These are phyloP conservation scores for Debaryomycetaceae sp. DNA, from an alignment of 1,139 yeast species.

Conservation along the genomic window DNA sequence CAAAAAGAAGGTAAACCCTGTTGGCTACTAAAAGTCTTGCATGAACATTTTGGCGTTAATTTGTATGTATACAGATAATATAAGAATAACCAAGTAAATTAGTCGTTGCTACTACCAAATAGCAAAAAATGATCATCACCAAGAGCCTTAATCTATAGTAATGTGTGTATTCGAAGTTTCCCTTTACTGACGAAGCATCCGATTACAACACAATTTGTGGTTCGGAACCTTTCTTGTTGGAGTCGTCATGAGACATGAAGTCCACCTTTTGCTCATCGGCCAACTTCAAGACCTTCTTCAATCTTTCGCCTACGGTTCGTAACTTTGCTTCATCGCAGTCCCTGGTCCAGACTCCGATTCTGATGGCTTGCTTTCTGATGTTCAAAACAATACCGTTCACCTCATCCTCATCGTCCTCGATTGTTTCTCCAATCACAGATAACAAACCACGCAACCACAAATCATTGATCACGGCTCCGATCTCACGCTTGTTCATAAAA, in stretches of 20 bases:
- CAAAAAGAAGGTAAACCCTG: constrained; percentile 36
- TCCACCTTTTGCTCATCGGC: constrained; percentile 69
- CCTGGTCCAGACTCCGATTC: constrained; percentile 92
- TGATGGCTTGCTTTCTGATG: constrained; percentile 77
- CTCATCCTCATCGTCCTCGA: constrained; percentile 83
- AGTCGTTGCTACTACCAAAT: neutral
- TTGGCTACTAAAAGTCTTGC: constrained; percentile 23
- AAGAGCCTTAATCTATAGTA: neutral
- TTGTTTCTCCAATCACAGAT: constrained; percentile 93
- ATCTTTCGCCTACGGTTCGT: constrained; percentile 74
- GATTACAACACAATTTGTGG: constrained; percentile 38
- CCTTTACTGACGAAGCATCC: neutral
- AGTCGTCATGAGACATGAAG: constrained; percentile 64
- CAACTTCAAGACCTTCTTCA: constrained; percentile 75
- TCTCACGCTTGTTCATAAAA: constrained; percentile 66
- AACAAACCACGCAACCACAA: constrained; percentile 90
- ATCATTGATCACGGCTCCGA: constrained; percentile 68
- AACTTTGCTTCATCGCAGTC: constrained; percentile 65
- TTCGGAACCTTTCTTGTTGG: constrained; percentile 42
- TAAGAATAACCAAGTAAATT: constrained; percentile 2
- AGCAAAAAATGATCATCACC: neutral
- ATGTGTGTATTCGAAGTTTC: neutral
- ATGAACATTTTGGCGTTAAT: constrained; percentile 11
- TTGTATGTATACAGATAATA: constrained; percentile 16
- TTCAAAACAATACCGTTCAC: constrained; percentile 94